These are phyloP conservation scores for Fagopyrum tataricum DNA, from an alignment of 148 eudicot species.

Conservation along the genomic window DNA sequence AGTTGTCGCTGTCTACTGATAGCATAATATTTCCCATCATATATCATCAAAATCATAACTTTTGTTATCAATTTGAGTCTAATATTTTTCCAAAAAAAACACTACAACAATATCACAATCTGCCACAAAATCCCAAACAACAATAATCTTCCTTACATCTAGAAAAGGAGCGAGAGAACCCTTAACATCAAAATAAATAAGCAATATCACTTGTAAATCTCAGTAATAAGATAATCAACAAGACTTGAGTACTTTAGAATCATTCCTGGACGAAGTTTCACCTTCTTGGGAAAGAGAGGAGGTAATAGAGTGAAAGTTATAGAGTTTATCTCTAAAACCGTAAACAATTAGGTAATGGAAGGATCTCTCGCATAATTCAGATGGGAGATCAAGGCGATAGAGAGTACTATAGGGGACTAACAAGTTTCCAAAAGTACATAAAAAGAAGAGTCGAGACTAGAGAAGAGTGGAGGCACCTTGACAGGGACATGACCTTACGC, in stretches of 20 bases:
- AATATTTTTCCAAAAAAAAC: conserved; percentile 1
- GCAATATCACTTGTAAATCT: conserved; percentile 5
- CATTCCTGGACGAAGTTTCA: background rate
- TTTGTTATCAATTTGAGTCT: background rate
- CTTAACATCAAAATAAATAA: too few species aligned
- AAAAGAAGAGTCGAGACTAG: background rate
- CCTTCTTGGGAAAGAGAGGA: background rate
- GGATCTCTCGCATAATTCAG: background rate
- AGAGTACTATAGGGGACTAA: background rate
- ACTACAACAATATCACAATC: background rate
- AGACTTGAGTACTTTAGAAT: background rate
- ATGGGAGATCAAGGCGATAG: background rate
- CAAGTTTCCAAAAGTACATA: background rate
- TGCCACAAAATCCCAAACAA: background rate
- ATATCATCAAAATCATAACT: conserved; percentile 9
- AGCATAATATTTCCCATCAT: conserved; percentile 15
- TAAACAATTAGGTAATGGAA: background rate
- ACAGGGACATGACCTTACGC: conserved; percentile 8
- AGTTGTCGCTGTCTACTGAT: conserved; percentile 1
- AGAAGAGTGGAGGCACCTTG: background rate
- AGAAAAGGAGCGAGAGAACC: too few species aligned
- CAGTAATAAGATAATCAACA: background rate
- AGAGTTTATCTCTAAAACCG: background rate
- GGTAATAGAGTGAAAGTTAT: conserved; percentile 12
- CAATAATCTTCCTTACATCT: background rate